Evolutionary conservation across 148 eudicot species (phyloP), one percentile per base, ranked within the genome.

Genomic region (Nyssa sinensis): DNA sequence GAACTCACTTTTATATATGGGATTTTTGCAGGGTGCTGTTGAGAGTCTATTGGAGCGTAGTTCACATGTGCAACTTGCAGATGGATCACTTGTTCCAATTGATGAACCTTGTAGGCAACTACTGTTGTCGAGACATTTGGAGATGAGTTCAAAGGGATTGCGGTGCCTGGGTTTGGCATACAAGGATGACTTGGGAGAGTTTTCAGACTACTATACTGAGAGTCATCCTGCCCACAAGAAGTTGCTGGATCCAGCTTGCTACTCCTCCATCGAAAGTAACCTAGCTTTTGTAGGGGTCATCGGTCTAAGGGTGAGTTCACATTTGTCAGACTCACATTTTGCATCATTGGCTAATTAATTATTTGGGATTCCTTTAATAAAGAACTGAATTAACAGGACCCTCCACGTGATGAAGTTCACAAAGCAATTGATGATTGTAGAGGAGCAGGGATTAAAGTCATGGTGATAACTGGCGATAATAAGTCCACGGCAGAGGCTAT

Each of bases 391-490:
- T 58, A 33, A 65, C 84, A 93, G 98, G 98, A 93, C 53, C 97
- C 98, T 27, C 98, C 98, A 55, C 91, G 98, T 2, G 90, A 84
- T 64, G 98, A 89, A 83, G 97, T 93, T 70, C 76, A 79, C 65
- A 80, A 79, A 69, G 98, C 98, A 62, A 89, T 93, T n/a, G 76
- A 77, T 51, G 94, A 93, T 39, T 93, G 98, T 74, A 86, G 75
- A 81, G 89, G 70, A 78, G 98, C 98, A 64, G 98, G 98, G 34
- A 89, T 93, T 39, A 81, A 80, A 66, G 97, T 93, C 23, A 93
- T 93, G 65, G 94, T 93, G 53, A 93, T 91, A 74, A 93, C 98
- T 4, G 98, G 98, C 28, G 98, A 93, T 65, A 89, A 91, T 58
- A 89, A 91, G 82, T 83, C 87, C 57, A 93, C 98, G 23, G 98